These are phyloP conservation scores for Strobilomyces dryophilus DNA, from an alignment of 768 basidiomycete genomes.

Conservation along the genomic window DNA sequence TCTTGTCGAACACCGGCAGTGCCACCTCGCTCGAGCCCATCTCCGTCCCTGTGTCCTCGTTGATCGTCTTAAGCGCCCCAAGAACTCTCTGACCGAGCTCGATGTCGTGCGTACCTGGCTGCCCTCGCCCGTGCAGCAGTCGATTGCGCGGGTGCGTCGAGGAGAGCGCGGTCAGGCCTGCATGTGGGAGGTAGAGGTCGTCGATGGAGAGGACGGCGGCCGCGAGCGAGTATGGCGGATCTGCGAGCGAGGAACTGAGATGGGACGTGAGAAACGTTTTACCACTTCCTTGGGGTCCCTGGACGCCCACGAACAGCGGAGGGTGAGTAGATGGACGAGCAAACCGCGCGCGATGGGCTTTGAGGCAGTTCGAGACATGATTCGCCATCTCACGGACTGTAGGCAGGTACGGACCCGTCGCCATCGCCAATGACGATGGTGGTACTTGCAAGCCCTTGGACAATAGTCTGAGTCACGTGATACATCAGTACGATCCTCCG, in stretches of 20 bases:
- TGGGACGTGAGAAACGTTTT: slow-evolving; percentile 77
- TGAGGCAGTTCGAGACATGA: slow-evolving; percentile 38
- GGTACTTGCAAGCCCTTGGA: background rate
- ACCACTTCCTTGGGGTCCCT: slow-evolving; percentile 93
- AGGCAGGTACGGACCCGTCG: slow-evolving; percentile 19
- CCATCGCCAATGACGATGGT: slow-evolving; percentile 6
- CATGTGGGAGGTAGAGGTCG: slow-evolving; percentile 81
- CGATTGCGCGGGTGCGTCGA: slow-evolving; percentile 46
- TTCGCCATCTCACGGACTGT: slow-evolving; percentile 36
- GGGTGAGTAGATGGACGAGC: slow-evolving; percentile 6
- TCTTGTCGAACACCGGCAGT: slow-evolving; percentile 88
- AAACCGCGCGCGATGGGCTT: slow-evolving; percentile 25
- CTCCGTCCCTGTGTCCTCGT: slow-evolving; percentile 12
- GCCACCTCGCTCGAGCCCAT: slow-evolving; percentile 29
- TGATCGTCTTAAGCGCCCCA: slow-evolving; percentile 42
- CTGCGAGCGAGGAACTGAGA: slow-evolving; percentile 42
- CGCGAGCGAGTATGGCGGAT: slow-evolving; percentile 46
- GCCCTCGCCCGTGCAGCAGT: slow-evolving; percentile 80
- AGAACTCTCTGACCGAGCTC: slow-evolving; percentile 56
- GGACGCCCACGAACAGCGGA: slow-evolving; percentile 82
- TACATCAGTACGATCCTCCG: background rate
- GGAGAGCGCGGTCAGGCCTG: slow-evolving; percentile 54
- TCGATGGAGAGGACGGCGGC: slow-evolving; percentile 73
- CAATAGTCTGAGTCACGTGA: slow-evolving; percentile 11
- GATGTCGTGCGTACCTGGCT: slow-evolving; percentile 90